Conservation (phyloP, 306 rosid genomes). For the Corylus avellana region DNA sequence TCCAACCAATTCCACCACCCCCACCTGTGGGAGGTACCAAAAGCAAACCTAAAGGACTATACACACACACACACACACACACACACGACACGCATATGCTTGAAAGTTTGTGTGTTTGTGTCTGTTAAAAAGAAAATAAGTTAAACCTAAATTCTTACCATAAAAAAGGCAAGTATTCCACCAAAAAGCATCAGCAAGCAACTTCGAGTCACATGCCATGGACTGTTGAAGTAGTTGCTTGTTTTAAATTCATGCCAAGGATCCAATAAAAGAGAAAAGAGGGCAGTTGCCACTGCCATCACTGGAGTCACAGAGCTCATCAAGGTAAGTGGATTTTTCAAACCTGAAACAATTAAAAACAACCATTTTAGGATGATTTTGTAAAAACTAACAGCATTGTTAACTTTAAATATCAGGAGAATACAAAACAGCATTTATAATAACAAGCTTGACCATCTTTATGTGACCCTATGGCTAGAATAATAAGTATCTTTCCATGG, state of each 20-base stretch:
- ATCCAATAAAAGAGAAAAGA: constrained; percentile 79
- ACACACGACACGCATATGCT: too few relatives aligned
- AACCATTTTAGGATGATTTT: constrained; percentile 12
- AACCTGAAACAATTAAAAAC: constrained; percentile 56
- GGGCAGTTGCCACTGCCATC: constrained; percentile 75
- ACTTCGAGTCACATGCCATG: constrained; percentile 75
- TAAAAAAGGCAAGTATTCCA: constrained; percentile 88
- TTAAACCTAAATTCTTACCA: constrained; percentile 52
- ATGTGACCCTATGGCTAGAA: not conserved
- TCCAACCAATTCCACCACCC: not conserved
- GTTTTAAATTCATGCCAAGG: constrained; percentile 79
- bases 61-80: too few relatives aligned
- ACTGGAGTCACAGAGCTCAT: constrained; percentile 96
- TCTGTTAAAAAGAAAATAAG: constrained; percentile 13
- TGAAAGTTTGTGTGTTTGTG: too few relatives aligned
- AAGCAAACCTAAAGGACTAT: too few relatives aligned
- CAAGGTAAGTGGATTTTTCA: constrained; percentile 87
- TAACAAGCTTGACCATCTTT: not conserved
- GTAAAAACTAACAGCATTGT: constrained; percentile 10
- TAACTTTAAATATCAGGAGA: constrained; percentile 13
- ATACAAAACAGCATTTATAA: not conserved
- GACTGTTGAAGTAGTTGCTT: constrained; percentile 72
- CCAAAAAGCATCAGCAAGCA: constrained; percentile 86
- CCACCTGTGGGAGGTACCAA: too few relatives aligned
- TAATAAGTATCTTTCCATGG: not conserved